Conservation (phyloP, 2,329 filamentous ascomycete genomes). For the Epichloe baconii region DNA sequence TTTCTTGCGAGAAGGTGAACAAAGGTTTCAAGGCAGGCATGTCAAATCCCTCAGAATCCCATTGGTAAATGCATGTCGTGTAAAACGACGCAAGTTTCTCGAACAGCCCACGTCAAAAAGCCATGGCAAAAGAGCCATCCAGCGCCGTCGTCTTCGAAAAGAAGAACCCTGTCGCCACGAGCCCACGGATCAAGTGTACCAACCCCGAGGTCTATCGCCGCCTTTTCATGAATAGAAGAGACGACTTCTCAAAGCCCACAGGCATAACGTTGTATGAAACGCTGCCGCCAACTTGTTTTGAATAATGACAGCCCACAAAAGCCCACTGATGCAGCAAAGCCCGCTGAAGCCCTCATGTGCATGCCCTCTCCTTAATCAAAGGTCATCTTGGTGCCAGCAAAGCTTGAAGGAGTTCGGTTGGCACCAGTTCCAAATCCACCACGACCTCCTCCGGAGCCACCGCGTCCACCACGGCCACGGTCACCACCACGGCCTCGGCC, state of each 20-base stretch:
- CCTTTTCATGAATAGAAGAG: conserved; percentile 30
- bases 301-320: conserved; percentile 44
- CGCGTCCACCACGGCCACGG: conserved; percentile 35
- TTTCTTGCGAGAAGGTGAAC: neutral
- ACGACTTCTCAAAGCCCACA: conserved; percentile 42
- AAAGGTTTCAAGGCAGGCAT: conserved; percentile 12
- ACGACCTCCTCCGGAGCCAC: conserved; percentile 37
- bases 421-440: conserved; percentile 40
- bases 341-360: conserved; percentile 31
- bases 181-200: conserved; percentile 25
- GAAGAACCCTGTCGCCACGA: conserved; percentile 17
- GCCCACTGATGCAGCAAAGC: conserved; percentile 26
- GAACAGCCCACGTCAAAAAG: conserved; percentile 20
- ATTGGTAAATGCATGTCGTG: conserved; percentile 15
- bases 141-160: conserved; percentile 8
- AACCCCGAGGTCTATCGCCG: conserved; percentile 42
- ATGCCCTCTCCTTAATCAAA: conserved; percentile 34
- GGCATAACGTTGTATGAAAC: conserved; percentile 12
- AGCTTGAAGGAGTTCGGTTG: conserved; percentile 26
- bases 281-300: conserved; percentile 24
- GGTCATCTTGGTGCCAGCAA: conserved; percentile 64
- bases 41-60: conserved; percentile 29
- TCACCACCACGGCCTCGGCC: conserved; percentile 14
- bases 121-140: conserved; percentile 16
- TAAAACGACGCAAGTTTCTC: conserved; percentile 13